Conservation (phyloP, 257 asterid species). For the Solanum sitiens region DNA sequence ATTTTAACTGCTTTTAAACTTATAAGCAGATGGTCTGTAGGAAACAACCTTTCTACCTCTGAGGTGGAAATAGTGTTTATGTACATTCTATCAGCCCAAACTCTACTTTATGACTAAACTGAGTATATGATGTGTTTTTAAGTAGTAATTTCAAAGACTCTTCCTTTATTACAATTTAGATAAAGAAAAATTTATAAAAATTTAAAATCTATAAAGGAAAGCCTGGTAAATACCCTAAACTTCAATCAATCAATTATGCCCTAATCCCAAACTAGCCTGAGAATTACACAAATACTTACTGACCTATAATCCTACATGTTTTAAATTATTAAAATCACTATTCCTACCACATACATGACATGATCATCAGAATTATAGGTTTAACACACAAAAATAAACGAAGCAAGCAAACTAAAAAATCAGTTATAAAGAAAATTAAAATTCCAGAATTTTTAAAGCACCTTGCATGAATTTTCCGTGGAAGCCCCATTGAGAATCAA, state of each 20-base stretch:
- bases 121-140: too few species aligned
- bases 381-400: background rate
- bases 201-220: background rate
- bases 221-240: background rate
- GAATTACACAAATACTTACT: background rate
- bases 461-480: slow-evolving; percentile 59
- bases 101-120: background rate
- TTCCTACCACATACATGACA: background rate
- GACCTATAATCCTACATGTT: background rate
- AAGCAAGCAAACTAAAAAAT: background rate
- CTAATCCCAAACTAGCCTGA: background rate
- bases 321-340: background rate
- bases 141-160: too few species aligned
- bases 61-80: background rate
- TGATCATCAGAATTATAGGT: background rate
- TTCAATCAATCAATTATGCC: background rate
- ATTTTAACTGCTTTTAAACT: background rate
- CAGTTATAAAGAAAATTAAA: background rate
- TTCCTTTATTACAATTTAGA: too few species aligned
- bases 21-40: too few species aligned
- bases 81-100: background rate
- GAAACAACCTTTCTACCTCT: background rate
- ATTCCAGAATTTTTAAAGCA: background rate
- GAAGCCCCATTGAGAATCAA: slow-evolving; percentile 30
- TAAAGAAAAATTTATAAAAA: background rate